Evolutionary conservation across 2,329 filamentous ascomycete species (phyloP), one percentile per base, ranked within the genome.

Genomic region (Ascochyta clinopodiicola): DNA sequence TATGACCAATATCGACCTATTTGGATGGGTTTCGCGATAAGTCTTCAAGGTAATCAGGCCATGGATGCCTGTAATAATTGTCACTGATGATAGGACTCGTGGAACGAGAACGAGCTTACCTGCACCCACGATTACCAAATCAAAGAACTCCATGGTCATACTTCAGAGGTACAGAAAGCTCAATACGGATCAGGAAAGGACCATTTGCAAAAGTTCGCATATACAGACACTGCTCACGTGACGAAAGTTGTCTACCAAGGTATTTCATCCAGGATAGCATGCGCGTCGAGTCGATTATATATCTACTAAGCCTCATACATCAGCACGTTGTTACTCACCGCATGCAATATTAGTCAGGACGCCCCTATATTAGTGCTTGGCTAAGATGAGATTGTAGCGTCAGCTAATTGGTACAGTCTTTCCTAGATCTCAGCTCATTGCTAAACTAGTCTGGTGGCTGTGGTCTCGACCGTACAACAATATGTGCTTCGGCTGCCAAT

Each of bases 1-100:
- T 9, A 83, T 57, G 9, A 82, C 68, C 5, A 78, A 52, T 1
- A 82, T 62, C 1, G 76, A 72, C n/a, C 76, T 68, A 17, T 65
- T 48, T 0, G 75, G 76, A 51, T 81, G 73, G 78, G 44, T 44
- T 42, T 80, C 73, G 54, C 79, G 78, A 60, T 80, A 81, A 1
- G 80, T 81, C 64, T 81, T 82, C 29, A 31, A 31, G 4, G 29
- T 13, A 15, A 75, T 75, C 22, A 84, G 71, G 6, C 82, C 81
- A 57, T 77, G 77, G 31, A 71, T 66, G 12, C 69, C 69, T 71
- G 42, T 9, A 48, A 58, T 8, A 36, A 4, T 4, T 1, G 1
- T 31, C 6, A 13, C n/a, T 47, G 10, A 5, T 3, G 6, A 1
- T 31, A 19, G n/a, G n/a, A 5, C 12, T 15, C 4, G 12, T 31